These are phyloP conservation scores for Ilyonectria sp. DNA, from an alignment of 2,329 filamentous ascomycete species.

Conservation along the genomic window DNA sequence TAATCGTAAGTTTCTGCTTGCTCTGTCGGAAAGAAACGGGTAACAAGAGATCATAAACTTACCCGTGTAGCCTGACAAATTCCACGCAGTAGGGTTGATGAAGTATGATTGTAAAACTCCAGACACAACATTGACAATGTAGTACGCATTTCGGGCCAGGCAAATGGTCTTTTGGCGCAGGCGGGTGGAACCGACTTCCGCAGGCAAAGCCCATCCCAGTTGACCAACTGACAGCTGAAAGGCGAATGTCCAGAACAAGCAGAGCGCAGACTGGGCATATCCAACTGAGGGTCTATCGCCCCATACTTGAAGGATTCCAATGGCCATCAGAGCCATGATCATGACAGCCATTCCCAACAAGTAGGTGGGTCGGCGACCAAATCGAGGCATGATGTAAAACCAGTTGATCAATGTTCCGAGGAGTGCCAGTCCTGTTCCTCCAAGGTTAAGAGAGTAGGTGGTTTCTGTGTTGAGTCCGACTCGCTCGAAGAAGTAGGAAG, in stretches of 20 bases:
- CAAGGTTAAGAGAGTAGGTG: conserved; percentile 57
- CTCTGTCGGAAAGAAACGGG: neutral
- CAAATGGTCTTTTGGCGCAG: conserved; percentile 53
- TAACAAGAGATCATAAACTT: neutral
- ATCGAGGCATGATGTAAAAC: conserved; percentile 56
- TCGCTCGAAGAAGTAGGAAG: conserved; percentile 59
- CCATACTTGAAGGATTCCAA: conserved; percentile 59
- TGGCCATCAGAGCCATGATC: conserved; percentile 54
- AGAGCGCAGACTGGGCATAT: conserved; percentile 54
- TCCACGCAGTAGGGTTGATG: conserved; percentile 56
- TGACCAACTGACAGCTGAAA: conserved; percentile 58
- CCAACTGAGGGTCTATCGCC: conserved; percentile 42
- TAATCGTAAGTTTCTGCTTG: neutral
- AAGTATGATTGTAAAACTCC: conserved; percentile 51
- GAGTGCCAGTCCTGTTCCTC: conserved; percentile 56
- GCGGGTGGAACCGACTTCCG: conserved; percentile 51
- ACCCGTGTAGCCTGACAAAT: conserved; percentile 57
- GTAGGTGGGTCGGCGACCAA: conserved; percentile 63
- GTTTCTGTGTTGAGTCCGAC: conserved; percentile 51
- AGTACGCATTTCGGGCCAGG: conserved; percentile 49
- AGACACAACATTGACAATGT: conserved; percentile 39
- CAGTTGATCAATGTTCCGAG: conserved; percentile 62
- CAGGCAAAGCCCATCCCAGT: conserved; percentile 53
- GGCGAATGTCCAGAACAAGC: conserved; percentile 52
- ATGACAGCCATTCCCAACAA: conserved; percentile 62